These are phyloP conservation scores for Colletotrichum tanaceti DNA, from an alignment of 2,329 filamentous ascomycete species.

Conservation along the genomic window DNA sequence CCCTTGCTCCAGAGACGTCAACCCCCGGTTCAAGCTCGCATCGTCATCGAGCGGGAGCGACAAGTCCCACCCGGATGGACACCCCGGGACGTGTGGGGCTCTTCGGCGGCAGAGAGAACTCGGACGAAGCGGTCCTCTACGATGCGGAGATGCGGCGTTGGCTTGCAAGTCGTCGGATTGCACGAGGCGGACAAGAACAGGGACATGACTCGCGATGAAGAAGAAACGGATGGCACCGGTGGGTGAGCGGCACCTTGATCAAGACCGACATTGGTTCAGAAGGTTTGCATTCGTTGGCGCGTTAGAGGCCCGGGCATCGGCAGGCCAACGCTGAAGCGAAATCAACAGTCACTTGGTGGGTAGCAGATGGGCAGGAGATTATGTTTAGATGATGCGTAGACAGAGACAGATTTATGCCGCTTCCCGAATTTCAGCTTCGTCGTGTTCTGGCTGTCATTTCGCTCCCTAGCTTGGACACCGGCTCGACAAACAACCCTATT, in stretches of 20 bases:
- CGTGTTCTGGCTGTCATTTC: background rate
- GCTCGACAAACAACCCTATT: background rate
- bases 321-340: background rate
- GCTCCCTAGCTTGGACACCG: background rate
- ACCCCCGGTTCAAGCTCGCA: background rate
- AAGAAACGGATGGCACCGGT: background rate
- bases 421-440: background rate
- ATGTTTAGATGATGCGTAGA: background rate
- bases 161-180: background rate
- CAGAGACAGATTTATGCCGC: background rate
- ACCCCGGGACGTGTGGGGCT: slow-evolving; percentile 59
- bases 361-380: background rate
- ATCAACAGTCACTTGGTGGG: background rate
- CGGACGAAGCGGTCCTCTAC: slow-evolving; percentile 49
- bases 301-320: background rate
- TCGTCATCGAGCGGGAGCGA: slow-evolving; percentile 44
- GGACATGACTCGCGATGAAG: background rate
- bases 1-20: background rate
- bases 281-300: background rate
- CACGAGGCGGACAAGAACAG: background rate
- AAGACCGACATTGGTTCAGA: background rate
- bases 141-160: slow-evolving; percentile 4
- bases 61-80: slow-evolving; percentile 53
- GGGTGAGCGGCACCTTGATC: background rate
- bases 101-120: slow-evolving; percentile 62